A percentile compares a stretch with the other conserved stretches of the same genome.
Conservation (phyloP, 306 rosid species). For the Malus asiatica region DNA sequence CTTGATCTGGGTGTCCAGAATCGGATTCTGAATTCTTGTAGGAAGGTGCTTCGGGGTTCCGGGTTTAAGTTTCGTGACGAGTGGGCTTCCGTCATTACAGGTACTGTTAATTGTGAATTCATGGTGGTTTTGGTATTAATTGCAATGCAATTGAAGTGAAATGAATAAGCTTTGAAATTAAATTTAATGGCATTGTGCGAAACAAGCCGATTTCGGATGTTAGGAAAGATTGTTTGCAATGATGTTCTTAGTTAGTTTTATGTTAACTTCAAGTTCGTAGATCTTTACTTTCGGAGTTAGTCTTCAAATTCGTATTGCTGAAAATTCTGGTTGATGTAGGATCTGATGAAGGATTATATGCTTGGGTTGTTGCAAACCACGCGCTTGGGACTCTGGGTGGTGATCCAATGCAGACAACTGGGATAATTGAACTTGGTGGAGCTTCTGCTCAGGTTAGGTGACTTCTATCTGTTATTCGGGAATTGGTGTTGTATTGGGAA, state of each 20-base stretch:
- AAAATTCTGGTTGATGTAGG: slow-evolving; percentile 42
- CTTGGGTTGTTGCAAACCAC: slow-evolving; percentile 91
- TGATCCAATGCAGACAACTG: slow-evolving; percentile 67
- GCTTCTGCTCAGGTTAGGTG: slow-evolving; percentile 83
- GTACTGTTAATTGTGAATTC: slow-evolving; percentile 17
- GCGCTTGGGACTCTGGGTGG: slow-evolving; percentile 87
- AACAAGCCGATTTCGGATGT: neutral
- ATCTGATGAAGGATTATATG: slow-evolving; percentile 86
- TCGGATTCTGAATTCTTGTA: slow-evolving; percentile 59
- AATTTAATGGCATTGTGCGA: neutral
- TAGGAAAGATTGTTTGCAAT: neutral
- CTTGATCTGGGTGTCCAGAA: slow-evolving; percentile 41
- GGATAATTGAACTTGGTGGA: slow-evolving; percentile 88
- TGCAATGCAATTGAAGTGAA: neutral
- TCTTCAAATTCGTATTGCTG: neutral
- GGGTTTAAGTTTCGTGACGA: slow-evolving; percentile 70
- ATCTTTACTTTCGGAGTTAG: neutral
- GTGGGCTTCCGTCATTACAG: slow-evolving; percentile 88
- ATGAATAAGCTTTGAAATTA: neutral
- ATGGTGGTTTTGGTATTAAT: neutral
- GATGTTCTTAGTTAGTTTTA: neutral
- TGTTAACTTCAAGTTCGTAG: neutral
- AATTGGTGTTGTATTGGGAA: neutral
- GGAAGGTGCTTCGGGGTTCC: slow-evolving; percentile 42
- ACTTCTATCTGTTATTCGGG: neutral